Percentiles rank a stretch among this genome's conserved stretches.
Conservation (phyloP, 2,329 filamentous ascomycete genomes). For the Penicillium brevicompactum region DNA sequence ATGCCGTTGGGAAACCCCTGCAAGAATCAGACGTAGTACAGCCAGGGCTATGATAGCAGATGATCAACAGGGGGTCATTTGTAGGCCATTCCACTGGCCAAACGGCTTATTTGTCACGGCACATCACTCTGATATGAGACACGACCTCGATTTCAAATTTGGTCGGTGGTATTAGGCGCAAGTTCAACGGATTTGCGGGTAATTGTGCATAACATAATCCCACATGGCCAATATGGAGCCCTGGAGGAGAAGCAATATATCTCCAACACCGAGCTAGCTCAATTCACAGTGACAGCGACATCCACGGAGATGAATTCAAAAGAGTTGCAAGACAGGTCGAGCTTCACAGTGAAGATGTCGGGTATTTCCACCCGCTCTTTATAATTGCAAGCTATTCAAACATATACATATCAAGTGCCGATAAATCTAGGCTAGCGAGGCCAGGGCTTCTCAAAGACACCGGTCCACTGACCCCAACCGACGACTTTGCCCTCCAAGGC, state of each 20-base stretch:
- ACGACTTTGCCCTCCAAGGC: constrained; percentile 33
- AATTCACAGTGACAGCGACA: too few relatives aligned
- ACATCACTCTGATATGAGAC: not conserved
- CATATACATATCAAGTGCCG: not conserved
- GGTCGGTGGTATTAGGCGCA: not conserved
- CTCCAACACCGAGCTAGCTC: too few relatives aligned
- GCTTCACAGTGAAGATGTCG: too few relatives aligned
- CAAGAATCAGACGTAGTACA: not conserved
- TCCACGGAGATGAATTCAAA: too few relatives aligned
- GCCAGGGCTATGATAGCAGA: not conserved
- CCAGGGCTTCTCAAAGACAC: constrained; percentile 31
- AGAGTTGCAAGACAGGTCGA: too few relatives aligned
- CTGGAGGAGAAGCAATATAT: too few relatives aligned
- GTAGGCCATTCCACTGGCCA: too few relatives aligned
- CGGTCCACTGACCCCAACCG: constrained; percentile 37
- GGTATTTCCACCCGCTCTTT: too few relatives aligned
- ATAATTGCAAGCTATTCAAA: not conserved
- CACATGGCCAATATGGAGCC: not conserved
- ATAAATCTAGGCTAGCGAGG: constrained; percentile 6
- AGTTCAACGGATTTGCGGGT: too few relatives aligned
- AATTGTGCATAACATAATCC: not conserved
- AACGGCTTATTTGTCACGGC: not conserved
- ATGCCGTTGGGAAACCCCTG: too few relatives aligned
- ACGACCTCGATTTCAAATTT: not conserved
- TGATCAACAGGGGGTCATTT: not conserved